Conservation (phyloP, 73 alveolate genomes). For the Paramecium tetraurelia region DNA sequence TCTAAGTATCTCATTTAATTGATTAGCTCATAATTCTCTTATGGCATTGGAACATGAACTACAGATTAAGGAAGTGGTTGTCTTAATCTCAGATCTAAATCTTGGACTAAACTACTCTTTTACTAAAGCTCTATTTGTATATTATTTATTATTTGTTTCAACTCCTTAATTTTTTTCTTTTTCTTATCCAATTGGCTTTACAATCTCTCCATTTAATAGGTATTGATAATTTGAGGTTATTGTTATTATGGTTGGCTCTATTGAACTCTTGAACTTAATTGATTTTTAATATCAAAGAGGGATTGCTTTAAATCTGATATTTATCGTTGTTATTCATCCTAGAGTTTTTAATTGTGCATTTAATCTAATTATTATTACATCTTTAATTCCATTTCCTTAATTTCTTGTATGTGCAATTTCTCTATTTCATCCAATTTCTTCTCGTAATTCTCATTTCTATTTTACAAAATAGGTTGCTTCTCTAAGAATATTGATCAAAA, state of each 20-base stretch:
- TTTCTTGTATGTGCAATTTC: neutral
- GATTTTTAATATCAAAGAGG: neutral
- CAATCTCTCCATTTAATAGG: neutral
- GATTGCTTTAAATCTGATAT: neutral
- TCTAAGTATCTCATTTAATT: neutral
- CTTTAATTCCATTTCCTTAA: neutral
- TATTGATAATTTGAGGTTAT: neutral
- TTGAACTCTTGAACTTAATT: neutral
- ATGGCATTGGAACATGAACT: slow-evolving; percentile 13
- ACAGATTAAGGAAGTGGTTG: neutral
- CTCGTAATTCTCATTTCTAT: neutral
- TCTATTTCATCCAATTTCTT: slow-evolving; percentile 28
- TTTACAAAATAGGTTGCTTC: neutral
- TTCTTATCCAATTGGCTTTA: neutral
- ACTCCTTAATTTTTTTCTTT: neutral
- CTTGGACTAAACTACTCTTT: neutral
- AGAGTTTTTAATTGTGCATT: neutral
- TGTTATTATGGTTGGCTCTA: neutral
- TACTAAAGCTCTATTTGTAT: neutral
- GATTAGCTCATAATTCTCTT: neutral
- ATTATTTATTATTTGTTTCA: neutral
- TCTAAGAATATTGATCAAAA: neutral
- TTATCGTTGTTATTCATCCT: neutral
- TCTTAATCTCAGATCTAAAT: slow-evolving; percentile 9
- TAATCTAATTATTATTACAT: neutral